Evolutionary conservation across 2,329 filamentous ascomycete genomes (phyloP), one percentile per base, ranked within the genome.

Genomic region (Fusarium sp.): DNA sequence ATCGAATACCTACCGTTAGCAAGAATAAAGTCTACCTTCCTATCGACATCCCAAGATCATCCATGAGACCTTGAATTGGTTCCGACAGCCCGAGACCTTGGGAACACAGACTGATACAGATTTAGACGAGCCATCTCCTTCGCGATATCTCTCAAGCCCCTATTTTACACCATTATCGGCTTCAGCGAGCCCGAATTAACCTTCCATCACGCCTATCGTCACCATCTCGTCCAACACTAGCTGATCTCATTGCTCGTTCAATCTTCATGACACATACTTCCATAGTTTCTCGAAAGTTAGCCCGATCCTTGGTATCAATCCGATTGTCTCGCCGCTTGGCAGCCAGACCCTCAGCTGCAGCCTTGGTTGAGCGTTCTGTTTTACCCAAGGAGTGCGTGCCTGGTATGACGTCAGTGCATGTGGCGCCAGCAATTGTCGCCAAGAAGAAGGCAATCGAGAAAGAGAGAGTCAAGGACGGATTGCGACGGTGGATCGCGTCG

Each of bases 201-300:
- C 86, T 94, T 7, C 84, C 86, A 9, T 85, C 86, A 21, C 83
- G 89, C 37, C 84, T 93, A 16, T 82, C 83, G 12, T 87, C 87
- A 10, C 86, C 89, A 9, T 85, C 84, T 33, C 86, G 90, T 12
- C 89, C 91, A 5, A 86, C 88, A 8, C 83, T 91, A 4, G 80
- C 88, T 41, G 88, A 92, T 62, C 89, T 93, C 19, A 89, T 91
- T 58, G 81, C 84, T 27, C 87, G 90, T 44, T 87, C 85, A 78
- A 93, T 94, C 77, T 91, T 93, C 80, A 81, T 93, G 45, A 92
- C 90, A 44, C 84, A 87, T 60, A 93, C 90, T 19, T 88, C 91
- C 38, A 85, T 91, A 49, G 86, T 91, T 29, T 92, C 91, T 7
- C 87, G 90, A 25, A 84, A 85, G 27, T 86, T 94, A 6, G 88